A percentile compares a stretch with the other conserved stretches of the same genome.
These are phyloP conservation scores for Antarctomyces pellizariae DNA, from an alignment of 495 filamentous ascomycete genomes.

Conservation along the genomic window DNA sequence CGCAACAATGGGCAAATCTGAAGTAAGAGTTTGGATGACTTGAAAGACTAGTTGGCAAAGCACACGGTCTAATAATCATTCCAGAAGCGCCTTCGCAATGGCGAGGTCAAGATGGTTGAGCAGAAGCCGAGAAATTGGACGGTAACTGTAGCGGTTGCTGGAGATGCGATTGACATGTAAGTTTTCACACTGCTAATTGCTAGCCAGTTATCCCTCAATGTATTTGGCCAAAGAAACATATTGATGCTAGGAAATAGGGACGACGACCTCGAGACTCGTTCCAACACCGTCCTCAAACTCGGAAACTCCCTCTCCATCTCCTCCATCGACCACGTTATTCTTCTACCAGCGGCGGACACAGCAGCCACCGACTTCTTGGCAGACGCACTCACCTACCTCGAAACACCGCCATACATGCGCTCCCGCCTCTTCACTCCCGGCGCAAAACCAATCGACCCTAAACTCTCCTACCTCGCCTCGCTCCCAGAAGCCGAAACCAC, in stretches of 20 bases:
- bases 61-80: too few relatives aligned
- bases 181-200: slow-evolving; percentile 4
- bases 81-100: too few relatives aligned
- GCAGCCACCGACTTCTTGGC: slow-evolving; percentile 29
- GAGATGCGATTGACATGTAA: slow-evolving; percentile 34
- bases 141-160: slow-evolving; percentile 31
- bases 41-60: too few relatives aligned
- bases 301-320: slow-evolving; percentile 54
- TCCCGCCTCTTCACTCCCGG: slow-evolving; percentile 39
- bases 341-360: slow-evolving; percentile 38
- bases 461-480: slow-evolving; percentile 36
- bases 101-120: too few relatives aligned
- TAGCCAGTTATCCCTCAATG: neutral
- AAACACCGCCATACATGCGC: slow-evolving; percentile 53
- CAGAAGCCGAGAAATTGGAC: slow-evolving; percentile 26
- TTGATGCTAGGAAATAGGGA: too few relatives aligned
- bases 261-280: too few relatives aligned
- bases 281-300: too few relatives aligned
- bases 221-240: neutral
- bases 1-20: too few relatives aligned
- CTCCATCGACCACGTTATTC: slow-evolving; percentile 51
- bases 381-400: slow-evolving; percentile 50
- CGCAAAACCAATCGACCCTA: slow-evolving; percentile 48
- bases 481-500: slow-evolving; percentile 47
- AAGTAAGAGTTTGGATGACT: too few relatives aligned